Conservation (phyloP, 1,139 yeast genomes). For the Blastobotrys apis region DNA sequence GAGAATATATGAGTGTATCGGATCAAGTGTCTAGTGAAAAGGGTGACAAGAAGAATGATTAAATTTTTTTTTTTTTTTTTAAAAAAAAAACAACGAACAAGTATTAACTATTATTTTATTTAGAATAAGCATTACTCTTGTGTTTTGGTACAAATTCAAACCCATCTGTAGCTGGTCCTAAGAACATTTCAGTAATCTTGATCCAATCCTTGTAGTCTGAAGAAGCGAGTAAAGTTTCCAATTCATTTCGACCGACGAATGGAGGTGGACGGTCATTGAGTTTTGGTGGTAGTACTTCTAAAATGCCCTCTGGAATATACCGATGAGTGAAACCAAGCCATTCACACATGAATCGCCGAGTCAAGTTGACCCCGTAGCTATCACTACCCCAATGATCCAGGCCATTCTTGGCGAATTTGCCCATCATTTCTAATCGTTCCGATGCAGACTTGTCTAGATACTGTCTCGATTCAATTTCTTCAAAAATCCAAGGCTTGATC, state of each 20-base stretch:
- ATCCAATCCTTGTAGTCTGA: conserved; percentile 91
- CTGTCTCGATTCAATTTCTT: conserved; percentile 86
- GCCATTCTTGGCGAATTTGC: conserved; percentile 69
- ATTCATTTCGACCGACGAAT: conserved; percentile 91
- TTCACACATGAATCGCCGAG: conserved; percentile 91
- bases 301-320: conserved; percentile 88
- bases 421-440: conserved; percentile 75
- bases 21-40: conserved; percentile 37
- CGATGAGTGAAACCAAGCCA: conserved; percentile 91
- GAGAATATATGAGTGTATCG: conserved; percentile 55
- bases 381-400: conserved; percentile 98
- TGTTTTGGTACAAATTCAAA: conserved; percentile 90
- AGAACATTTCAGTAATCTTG: conserved; percentile 91
- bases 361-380: conserved; percentile 83
- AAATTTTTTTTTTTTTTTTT: neutral
- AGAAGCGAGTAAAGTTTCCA: conserved; percentile 85
- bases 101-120: neutral
- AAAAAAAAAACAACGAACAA: too few species aligned
- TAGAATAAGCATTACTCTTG: conserved; percentile 70
- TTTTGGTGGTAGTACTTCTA: conserved; percentile 83
- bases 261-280: conserved; percentile 90
- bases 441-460: conserved; percentile 85
- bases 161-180: conserved; percentile 73
- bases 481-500: conserved; percentile 98
- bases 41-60: conserved; percentile 33